These are phyloP conservation scores for Calocybe gangraenosa DNA, from an alignment of 768 basidiomycete species.

Conservation along the genomic window DNA sequence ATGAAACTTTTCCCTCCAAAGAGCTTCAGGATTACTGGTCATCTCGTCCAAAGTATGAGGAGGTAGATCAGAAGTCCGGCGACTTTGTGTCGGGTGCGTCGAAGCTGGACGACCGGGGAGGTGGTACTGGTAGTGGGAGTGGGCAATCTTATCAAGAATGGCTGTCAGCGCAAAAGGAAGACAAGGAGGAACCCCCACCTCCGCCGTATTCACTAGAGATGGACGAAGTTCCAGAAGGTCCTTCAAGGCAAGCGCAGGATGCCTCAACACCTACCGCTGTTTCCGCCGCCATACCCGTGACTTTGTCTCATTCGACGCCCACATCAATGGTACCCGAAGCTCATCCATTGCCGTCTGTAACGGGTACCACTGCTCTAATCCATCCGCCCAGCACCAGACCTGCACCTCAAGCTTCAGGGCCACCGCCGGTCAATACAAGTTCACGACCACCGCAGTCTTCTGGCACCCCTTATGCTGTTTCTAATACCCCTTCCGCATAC, in stretches of 20 bases:
- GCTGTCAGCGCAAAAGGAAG: conserved; percentile 39
- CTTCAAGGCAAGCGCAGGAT: conserved; percentile 2
- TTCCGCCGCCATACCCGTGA: conserved; percentile 3
- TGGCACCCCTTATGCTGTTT: conserved; percentile 1
- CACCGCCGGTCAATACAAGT: conserved; percentile 13
- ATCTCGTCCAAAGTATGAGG: conserved; percentile 54
- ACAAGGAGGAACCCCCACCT: conserved; percentile 53
- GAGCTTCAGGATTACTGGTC: conserved; percentile 77
- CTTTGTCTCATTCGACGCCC: neutral
- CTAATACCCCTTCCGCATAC: neutral
- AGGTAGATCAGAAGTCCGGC: conserved; percentile 24
- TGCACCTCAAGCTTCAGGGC: conserved; percentile 8
- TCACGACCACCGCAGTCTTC: conserved; percentile 14
- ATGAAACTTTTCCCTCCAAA: conserved; percentile 62
- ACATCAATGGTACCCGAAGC: neutral
- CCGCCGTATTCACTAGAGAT: conserved; percentile 66
- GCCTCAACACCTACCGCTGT: neutral
- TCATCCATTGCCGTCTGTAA: neutral
- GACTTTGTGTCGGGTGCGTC: conserved; percentile 28
- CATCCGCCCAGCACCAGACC: conserved; percentile 2
- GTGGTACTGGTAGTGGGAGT: conserved; percentile 12
- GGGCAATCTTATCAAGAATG: conserved; percentile 44
- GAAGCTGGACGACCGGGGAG: neutral
- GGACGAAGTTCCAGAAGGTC: conserved; percentile 21
- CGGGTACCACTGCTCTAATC: conserved; percentile 6